Conservation (phyloP, 2,329 filamentous ascomycete species). For the Alternaria gansuensis region DNA sequence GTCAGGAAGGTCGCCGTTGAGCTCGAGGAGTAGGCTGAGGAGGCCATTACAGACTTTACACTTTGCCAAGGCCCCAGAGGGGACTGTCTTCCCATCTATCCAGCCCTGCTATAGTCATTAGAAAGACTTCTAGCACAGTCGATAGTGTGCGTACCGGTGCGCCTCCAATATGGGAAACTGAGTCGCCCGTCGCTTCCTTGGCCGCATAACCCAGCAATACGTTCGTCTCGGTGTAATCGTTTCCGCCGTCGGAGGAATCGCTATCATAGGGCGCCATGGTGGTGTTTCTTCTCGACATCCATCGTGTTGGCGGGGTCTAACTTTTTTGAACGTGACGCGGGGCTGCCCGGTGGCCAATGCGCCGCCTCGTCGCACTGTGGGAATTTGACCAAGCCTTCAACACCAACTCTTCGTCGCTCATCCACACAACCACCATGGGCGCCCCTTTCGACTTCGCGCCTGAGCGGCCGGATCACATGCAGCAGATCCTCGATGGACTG, state of each 20-base stretch:
- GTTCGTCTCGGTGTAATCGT: slow-evolving; percentile 79
- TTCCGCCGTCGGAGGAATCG: slow-evolving; percentile 76
- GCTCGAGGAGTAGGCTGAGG: slow-evolving; percentile 85
- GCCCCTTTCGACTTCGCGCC: slow-evolving; percentile 83
- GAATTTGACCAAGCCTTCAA: slow-evolving; percentile 30
- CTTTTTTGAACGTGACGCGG: slow-evolving; percentile 22
- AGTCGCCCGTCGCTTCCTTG: slow-evolving; percentile 79
- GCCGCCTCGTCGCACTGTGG: slow-evolving; percentile 28
- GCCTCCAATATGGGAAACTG: slow-evolving; percentile 87
- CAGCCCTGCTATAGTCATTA: slow-evolving; percentile 67
- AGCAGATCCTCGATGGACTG: slow-evolving; percentile 92
- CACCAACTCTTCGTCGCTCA: slow-evolving; percentile 37
- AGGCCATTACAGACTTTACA: slow-evolving; percentile 87
- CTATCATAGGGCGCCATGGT: slow-evolving; percentile 83
- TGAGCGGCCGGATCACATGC: slow-evolving; percentile 91
- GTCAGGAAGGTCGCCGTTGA: slow-evolving; percentile 89
- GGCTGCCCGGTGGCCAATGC: slow-evolving; percentile 21
- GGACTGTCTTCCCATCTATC: slow-evolving; percentile 75
- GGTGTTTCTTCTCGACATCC: neutral
- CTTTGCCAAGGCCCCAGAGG: slow-evolving; percentile 78
- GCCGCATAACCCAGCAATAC: slow-evolving; percentile 91
- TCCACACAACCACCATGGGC: slow-evolving; percentile 54
- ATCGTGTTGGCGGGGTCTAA: slow-evolving; percentile 19
- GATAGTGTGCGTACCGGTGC: slow-evolving; percentile 71
- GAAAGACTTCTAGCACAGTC: neutral